Evolutionary conservation across 2,329 filamentous ascomycete species (phyloP).

Genomic region (Neobulgaria alba): DNA sequence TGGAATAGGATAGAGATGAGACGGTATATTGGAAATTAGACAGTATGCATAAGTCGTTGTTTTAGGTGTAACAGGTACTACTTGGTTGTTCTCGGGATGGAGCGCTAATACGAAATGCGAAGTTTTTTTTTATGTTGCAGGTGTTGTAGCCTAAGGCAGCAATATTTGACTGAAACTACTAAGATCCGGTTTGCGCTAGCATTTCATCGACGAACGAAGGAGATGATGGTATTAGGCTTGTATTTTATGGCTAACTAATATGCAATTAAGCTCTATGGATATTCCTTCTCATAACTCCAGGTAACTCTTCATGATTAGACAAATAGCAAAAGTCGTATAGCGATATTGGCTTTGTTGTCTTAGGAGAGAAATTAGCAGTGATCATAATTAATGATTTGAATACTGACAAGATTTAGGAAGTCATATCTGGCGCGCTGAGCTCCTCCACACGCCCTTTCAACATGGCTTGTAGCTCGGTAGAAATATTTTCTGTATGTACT

Average conservation of each 20-base stretch:
- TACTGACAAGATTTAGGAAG: neutral
- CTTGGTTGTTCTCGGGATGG: no score
- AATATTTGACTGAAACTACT: no score
- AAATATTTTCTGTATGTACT: conserved; percentile 17
- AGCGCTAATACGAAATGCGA: no score
- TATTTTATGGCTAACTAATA: conserved; percentile 9
- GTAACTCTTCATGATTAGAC: conserved; percentile 16
- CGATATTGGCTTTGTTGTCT: conserved; percentile 5
- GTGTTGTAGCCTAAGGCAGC: no score
- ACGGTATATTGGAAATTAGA: no score
- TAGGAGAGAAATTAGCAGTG: neutral
- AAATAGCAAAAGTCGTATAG: conserved; percentile 20
- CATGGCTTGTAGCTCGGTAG: conserved; percentile 19
- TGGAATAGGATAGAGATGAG: no score
- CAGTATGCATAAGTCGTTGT: no score
- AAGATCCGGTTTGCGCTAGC: no score
- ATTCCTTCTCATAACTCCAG: conserved; percentile 11
- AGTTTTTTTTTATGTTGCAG: no score
- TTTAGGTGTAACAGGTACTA: no score
- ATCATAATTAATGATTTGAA: neutral
- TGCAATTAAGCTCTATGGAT: conserved; percentile 15
- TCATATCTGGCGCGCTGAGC: conserved; percentile 1
- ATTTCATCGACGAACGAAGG: no score
- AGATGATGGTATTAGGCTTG: neutral
- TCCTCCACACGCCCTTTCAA: conserved; percentile 21